These are phyloP conservation scores for Abrus pulchellus DNA, from an alignment of 306 rosid species.

Conservation along the genomic window DNA sequence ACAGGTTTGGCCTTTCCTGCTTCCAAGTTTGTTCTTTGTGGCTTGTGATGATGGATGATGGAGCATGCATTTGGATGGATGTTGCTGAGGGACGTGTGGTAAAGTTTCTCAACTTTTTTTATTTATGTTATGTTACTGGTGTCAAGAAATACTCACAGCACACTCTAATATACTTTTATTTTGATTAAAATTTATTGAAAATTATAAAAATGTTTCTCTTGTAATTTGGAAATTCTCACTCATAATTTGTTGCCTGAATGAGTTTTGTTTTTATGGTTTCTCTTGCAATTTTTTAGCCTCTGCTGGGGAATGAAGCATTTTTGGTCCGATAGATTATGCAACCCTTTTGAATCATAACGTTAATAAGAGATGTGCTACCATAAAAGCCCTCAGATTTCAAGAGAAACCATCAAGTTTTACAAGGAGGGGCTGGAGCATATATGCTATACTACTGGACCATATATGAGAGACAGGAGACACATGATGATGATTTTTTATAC, in stretches of 20 bases:
- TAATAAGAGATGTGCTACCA: background rate
- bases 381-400: background rate
- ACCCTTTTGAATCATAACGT: constrained; percentile 1
- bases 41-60: constrained; percentile 46
- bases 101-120: background rate
- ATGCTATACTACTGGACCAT: background rate
- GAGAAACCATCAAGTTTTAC: constrained; percentile 18
- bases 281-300: constrained; percentile 38
- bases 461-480: background rate
- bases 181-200: too few species aligned
- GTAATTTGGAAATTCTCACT: too few species aligned
- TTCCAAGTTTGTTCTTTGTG: constrained; percentile 77
- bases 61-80: constrained; percentile 11
- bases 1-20: constrained; percentile 70
- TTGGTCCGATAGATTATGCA: constrained; percentile 62
- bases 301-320: constrained; percentile 67
- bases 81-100: constrained; percentile 35
- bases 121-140: too few species aligned
- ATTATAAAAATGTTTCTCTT: too few species aligned
- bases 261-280: background rate
- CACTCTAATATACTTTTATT: too few species aligned
- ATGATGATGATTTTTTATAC: background rate
- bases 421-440: constrained; percentile 24
- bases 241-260: too few species aligned
- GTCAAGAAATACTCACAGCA: too few species aligned